phyloP scores from a whole-genome alignment of 345 rosid species.

The Mallotus nudiflorus region DNA sequence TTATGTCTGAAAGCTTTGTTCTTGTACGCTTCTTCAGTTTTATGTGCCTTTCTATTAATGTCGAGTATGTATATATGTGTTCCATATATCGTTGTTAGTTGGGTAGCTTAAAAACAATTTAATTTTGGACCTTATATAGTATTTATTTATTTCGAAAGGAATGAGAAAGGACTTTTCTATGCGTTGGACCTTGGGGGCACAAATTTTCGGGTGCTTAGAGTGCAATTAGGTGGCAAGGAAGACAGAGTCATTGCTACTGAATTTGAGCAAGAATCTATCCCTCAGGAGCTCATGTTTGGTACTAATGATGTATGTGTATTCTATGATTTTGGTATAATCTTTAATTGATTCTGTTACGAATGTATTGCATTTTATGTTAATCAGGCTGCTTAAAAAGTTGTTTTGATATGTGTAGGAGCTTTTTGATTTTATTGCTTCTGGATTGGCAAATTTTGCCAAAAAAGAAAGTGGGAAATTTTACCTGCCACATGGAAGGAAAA shows the following conservation, averaged over 20 bases:
- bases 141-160: slow-evolving; percentile 37
- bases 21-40: too few relatives aligned
- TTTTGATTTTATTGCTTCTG: slow-evolving; percentile 73
- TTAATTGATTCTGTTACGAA: neutral
- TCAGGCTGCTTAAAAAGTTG: neutral
- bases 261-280: slow-evolving; percentile 69
- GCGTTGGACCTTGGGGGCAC: slow-evolving; percentile 95
- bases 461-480: slow-evolving; percentile 55
- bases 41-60: too few relatives aligned
- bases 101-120: too few relatives aligned
- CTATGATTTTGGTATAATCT: neutral
- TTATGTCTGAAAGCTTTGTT: too few relatives aligned
- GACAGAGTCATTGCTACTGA: slow-evolving; percentile 60
- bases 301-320: slow-evolving; percentile 61
- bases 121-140: neutral
- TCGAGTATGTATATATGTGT: too few relatives aligned
- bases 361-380: neutral
- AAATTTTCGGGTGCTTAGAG: slow-evolving; percentile 72
- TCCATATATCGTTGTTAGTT: too few relatives aligned
- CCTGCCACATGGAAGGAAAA: slow-evolving; percentile 52
- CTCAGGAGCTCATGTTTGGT: slow-evolving; percentile 68
- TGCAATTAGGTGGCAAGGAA: slow-evolving; percentile 70
- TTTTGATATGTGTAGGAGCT: slow-evolving; percentile 47
- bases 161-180: slow-evolving; percentile 81
- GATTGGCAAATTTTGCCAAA: slow-evolving; percentile 51